Percentiles rank a stretch among this genome's conserved stretches.
These are phyloP conservation scores for Alnus glutinosa DNA, from an alignment of 306 rosid species.

Conservation along the genomic window DNA sequence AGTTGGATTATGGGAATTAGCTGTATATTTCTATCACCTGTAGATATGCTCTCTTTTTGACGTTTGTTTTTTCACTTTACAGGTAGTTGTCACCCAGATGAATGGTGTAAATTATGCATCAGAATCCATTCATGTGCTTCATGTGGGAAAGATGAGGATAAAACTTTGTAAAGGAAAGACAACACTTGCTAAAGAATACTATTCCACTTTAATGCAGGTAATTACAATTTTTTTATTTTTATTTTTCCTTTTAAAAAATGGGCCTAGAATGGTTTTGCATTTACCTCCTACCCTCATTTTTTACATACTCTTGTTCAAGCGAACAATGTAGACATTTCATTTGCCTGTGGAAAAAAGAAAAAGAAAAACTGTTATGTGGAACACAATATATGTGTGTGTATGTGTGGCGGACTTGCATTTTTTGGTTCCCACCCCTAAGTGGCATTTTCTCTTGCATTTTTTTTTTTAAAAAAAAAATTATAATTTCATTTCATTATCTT, in stretches of 20 bases:
- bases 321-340: too few species aligned
- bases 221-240: constrained; percentile 5
- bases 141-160: constrained; percentile 92
- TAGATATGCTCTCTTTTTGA: background rate
- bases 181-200: constrained; percentile 74
- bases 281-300: background rate
- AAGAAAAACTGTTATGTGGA: too few species aligned
- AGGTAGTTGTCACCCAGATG: constrained; percentile 85
- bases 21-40: background rate
- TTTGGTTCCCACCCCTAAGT: background rate
- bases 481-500: background rate
- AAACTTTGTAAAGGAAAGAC: constrained; percentile 73
- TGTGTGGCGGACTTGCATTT: background rate
- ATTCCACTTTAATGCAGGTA: constrained; percentile 88
- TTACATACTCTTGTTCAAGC: background rate
- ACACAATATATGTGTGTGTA: too few species aligned
- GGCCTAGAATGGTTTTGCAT: background rate
- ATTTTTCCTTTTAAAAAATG: background rate
- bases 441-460: background rate
- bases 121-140: constrained; percentile 78
- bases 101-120: constrained; percentile 57
- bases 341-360: background rate
- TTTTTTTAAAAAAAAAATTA: background rate
- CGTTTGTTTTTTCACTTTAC: constrained; percentile 28
- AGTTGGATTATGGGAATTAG: too few species aligned